phyloP scores from a whole-genome alignment of 225 moss, liverwort and hornwort species.

The Rhytidiadelphus loreus region DNA sequence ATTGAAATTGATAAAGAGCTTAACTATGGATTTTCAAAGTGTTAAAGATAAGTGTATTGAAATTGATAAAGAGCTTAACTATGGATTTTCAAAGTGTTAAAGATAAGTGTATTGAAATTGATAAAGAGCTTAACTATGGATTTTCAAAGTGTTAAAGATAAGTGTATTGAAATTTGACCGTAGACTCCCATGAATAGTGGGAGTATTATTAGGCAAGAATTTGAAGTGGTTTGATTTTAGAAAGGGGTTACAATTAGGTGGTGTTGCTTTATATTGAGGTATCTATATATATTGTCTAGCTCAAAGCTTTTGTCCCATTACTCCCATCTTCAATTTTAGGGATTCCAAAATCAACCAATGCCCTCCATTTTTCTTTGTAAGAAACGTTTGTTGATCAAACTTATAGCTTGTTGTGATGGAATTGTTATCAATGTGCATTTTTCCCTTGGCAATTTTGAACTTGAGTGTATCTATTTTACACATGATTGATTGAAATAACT shows the following conservation, averaged over 20 bases:
- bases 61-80: no score
- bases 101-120: no score
- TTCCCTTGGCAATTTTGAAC: neutral
- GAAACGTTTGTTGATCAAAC: neutral
- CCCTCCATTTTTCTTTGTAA: no score
- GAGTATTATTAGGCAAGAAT: neutral
- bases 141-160: no score
- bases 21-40: no score
- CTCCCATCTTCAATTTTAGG: neutral
- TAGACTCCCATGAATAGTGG: neutral
- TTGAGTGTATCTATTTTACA: neutral
- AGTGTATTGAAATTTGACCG: neutral
- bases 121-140: no score
- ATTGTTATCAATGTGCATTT: neutral
- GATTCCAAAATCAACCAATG: neutral
- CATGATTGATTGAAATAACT: no score
- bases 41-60: no score
- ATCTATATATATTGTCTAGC: neutral
- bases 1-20: no score
- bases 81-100: no score
- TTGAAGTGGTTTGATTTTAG: neutral
- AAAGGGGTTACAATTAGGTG: neutral
- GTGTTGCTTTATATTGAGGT: neutral
- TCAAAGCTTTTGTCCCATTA: neutral
- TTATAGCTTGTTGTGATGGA: neutral